Percentiles rank a stretch among this genome's conserved stretches.
These are phyloP conservation scores for Oenanthe javanica DNA, from an alignment of 140 eudicot species.

Conservation along the genomic window DNA sequence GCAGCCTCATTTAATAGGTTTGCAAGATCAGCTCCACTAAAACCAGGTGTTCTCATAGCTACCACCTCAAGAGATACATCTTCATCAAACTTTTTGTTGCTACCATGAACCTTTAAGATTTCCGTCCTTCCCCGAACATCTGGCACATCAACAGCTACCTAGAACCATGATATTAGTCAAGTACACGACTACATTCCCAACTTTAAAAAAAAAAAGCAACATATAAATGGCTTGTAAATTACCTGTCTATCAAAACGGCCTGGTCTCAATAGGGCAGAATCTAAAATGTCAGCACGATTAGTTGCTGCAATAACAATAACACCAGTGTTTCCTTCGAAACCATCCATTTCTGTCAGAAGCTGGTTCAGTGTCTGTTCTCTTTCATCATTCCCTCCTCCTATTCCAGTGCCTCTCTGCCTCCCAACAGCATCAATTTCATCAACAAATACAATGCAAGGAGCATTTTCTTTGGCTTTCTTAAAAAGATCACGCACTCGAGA, in stretches of 20 bases:
- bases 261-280: slow-evolving; percentile 48
- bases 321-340: slow-evolving; percentile 94
- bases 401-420: no score
- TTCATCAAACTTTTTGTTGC: slow-evolving; percentile 79
- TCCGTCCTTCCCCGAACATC: slow-evolving; percentile 90
- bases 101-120: slow-evolving; percentile 82
- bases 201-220: background rate
- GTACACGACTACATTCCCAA: slow-evolving; percentile 10
- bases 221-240: background rate
- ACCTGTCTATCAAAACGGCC: slow-evolving; percentile 98
- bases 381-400: no score
- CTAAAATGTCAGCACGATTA: background rate
- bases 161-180: slow-evolving; percentile 19
- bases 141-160: slow-evolving; percentile 95
- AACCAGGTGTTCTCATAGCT: slow-evolving; percentile 98
- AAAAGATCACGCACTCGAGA: slow-evolving; percentile 3
- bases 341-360: slow-evolving; percentile 40
- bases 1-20: slow-evolving; percentile 94
- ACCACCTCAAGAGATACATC: slow-evolving; percentile 92
- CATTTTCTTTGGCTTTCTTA: background rate
- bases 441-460: no score
- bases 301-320: slow-evolving; percentile 28
- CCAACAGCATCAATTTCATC: no score
- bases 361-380: no score
- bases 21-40: slow-evolving; percentile 99